Conservation (phyloP, 495 filamentous ascomycete genomes). For the Terfezia boudieri region DNA sequence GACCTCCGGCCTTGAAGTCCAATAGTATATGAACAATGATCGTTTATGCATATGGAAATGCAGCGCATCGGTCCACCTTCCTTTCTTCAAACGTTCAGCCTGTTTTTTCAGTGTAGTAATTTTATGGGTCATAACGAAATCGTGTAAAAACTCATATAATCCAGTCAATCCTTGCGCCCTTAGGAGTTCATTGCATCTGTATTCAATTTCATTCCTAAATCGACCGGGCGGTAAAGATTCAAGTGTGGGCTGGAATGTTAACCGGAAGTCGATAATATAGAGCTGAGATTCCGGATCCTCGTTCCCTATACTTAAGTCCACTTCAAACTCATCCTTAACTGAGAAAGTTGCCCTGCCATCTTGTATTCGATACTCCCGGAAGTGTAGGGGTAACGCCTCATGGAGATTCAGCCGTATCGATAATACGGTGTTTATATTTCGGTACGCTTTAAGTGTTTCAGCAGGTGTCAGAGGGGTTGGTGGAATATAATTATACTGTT, state of each 20-base stretch:
- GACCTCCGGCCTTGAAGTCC: slow-evolving; percentile 38
- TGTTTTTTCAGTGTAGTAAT: slow-evolving; percentile 57
- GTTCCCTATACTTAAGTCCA: slow-evolving; percentile 69
- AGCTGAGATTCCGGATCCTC: slow-evolving; percentile 62
- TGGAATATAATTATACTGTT: slow-evolving; percentile 53
- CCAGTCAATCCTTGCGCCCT: slow-evolving; percentile 41
- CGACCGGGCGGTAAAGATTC: slow-evolving; percentile 3
- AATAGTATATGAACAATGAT: slow-evolving; percentile 72
- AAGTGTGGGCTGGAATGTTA: slow-evolving; percentile 53
- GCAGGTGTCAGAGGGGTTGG: slow-evolving; percentile 42
- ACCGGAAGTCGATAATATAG: slow-evolving; percentile 80
- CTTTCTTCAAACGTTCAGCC: slow-evolving; percentile 39
- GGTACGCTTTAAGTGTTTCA: slow-evolving; percentile 42
- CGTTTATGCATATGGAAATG: slow-evolving; percentile 54
- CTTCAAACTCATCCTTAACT: slow-evolving; percentile 67
- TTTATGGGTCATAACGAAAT: slow-evolving; percentile 69
- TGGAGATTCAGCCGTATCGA: slow-evolving; percentile 58
- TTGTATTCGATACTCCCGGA: slow-evolving; percentile 49
- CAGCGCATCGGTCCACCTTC: slow-evolving; percentile 53
- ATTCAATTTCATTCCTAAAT: slow-evolving; percentile 33
- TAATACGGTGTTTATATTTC: slow-evolving; percentile 62
- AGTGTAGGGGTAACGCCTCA: slow-evolving; percentile 45
- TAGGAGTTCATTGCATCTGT: slow-evolving; percentile 44
- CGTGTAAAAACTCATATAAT: slow-evolving; percentile 67
- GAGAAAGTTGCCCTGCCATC: slow-evolving; percentile 71